Evolutionary conservation across 1,284 basidiomycete genomes (phyloP).

Genomic region (Puccinia coronata): DNA sequence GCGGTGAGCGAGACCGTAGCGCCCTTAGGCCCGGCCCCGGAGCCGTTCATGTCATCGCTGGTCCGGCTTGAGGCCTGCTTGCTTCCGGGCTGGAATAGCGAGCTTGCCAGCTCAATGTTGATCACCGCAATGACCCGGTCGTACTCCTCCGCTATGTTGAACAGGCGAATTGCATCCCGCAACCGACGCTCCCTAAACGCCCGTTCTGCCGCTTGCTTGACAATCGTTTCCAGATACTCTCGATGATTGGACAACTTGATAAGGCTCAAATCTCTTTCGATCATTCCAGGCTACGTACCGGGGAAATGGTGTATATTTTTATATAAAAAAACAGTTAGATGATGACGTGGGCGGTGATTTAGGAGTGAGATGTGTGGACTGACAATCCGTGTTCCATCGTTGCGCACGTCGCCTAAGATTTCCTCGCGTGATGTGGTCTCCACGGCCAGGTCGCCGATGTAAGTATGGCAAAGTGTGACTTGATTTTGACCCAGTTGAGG

Average conservation of each 20-base stretch:
- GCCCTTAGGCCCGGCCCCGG: conserved; percentile 51
- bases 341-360: background rate
- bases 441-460: conserved; percentile 83
- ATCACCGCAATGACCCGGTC: conserved; percentile 83
- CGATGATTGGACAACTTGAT: conserved; percentile 72
- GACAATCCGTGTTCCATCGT: conserved; percentile 84
- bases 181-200: conserved; percentile 71
- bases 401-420: conserved; percentile 83
- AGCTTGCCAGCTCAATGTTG: conserved; percentile 83
- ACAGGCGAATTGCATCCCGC: conserved; percentile 88
- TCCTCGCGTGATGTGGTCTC: conserved; percentile 78
- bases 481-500: conserved; percentile 73
- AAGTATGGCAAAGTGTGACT: conserved; percentile 78
- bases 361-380: conserved; percentile 59
- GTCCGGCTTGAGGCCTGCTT: conserved; percentile 22
- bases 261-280: conserved; percentile 78
- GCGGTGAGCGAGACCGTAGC: conserved; percentile 66
- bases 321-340: background rate
- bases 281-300: conserved; percentile 70
- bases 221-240: conserved; percentile 79
- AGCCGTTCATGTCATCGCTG: conserved; percentile 22
- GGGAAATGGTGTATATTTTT: background rate
- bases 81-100: conserved; percentile 67
- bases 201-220: conserved; percentile 75
- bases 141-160: conserved; percentile 91